Percentiles rank a stretch among this genome's conserved stretches.
Conservation (phyloP, 2,329 filamentous ascomycete species). For the Rhinocladiella similis region DNA sequence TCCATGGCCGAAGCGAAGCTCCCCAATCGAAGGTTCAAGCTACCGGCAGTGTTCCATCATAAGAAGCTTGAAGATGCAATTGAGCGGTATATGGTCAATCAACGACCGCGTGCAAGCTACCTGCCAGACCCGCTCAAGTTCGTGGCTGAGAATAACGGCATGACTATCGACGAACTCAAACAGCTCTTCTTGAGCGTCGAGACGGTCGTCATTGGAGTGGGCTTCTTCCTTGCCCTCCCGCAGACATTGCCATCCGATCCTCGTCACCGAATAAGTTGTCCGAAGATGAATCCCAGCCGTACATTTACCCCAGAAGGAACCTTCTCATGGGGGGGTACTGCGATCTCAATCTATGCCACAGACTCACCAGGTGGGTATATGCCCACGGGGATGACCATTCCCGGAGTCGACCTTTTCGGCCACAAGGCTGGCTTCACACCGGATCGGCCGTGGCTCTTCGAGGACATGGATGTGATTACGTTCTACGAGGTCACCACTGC, state of each 20-base stretch:
- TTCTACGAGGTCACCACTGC: conserved; percentile 53
- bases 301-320: conserved; percentile 58
- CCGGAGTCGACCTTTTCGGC: conserved; percentile 53
- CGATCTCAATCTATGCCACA: conserved; percentile 55
- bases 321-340: conserved; percentile 55
- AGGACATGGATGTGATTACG: conserved; percentile 56
- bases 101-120: conserved; percentile 60
- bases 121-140: conserved; percentile 63
- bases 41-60: conserved; percentile 44
- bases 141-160: conserved; percentile 53
- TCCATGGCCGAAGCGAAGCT: conserved; percentile 37
- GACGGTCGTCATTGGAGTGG: conserved; percentile 54
- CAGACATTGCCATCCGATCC: conserved; percentile 25
- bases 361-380: conserved; percentile 58
- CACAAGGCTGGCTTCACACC: conserved; percentile 50
- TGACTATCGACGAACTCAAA: conserved; percentile 43
- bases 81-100: conserved; percentile 60
- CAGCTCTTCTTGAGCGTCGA: conserved; percentile 51
- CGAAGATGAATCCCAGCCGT: conserved; percentile 57
- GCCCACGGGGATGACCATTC: conserved; percentile 53
- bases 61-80: conserved; percentile 46
- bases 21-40: conserved; percentile 41
- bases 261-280: conserved; percentile 51
- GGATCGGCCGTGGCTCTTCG: conserved; percentile 53
- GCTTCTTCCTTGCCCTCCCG: conserved; percentile 52